Base-by-base conservation (phyloP, 2,329 filamentous ascomycete species). In the Aspergillus sp. region DNA sequence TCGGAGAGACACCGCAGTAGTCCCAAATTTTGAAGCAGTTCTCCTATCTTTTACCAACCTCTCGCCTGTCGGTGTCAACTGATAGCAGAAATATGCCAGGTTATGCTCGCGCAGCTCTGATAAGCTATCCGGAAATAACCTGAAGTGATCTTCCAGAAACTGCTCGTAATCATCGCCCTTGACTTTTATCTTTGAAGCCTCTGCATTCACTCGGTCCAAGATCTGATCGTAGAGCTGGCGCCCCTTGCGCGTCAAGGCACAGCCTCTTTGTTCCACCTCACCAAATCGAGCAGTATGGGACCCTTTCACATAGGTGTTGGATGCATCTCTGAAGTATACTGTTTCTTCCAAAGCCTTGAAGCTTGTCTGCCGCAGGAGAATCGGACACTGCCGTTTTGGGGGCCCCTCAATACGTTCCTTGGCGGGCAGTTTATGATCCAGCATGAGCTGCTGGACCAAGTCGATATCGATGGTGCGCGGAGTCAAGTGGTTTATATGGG, bases 401-500 rank as follows among this genome's bases (percentile, higher is more conserved):
- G 76, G 76, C 0, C 76, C 76, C 48, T 79, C 76, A 12, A 79
- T 76, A 0, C 67, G 60, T 0, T 72, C 68, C 49, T 79, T 79
- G 0, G 66, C 69, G 1, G 65, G 55, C 46, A 79, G 63, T 0
- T 69, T 69, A 2, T 57, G 55, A 1, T 52, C 47, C 0, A 58
- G 42, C 76, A 79, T 79, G 3, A 53, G 51, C 2, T 52, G 41
- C 45, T 78, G 74, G 1, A 68, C 72, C 0, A 63, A 53, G 7
- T 68, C 63, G 28, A 79, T 78, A 45, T 78, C 70, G 3, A 77
- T 59, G 0, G 73, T 74, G 1, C 74, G 64, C 0, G 76, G 76
- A 0, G 76, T 78, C 1, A 79, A 66, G 45, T 78, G 76, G 49
- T 78, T 79, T 53, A 78, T 75, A 51, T 79, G 76, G 1, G 73